phyloP scores from a whole-genome alignment of 1,284 basidiomycete genomes.

The Rhodotorula glutinis region DNA sequence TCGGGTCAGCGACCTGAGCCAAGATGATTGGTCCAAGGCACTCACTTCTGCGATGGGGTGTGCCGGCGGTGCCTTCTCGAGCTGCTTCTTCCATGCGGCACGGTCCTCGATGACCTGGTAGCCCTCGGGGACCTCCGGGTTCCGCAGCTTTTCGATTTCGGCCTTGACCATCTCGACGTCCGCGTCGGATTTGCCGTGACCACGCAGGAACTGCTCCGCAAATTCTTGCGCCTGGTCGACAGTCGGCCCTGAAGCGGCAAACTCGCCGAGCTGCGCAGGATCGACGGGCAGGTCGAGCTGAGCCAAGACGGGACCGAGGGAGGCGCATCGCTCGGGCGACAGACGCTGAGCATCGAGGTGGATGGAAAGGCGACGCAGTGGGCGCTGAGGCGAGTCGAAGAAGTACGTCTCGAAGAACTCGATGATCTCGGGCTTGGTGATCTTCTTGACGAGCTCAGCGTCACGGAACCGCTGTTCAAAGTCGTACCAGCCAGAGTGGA shows the following conservation, averaged over 20 bases:
- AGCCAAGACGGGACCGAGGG: slow-evolving; percentile 65
- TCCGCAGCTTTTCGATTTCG: slow-evolving; percentile 11
- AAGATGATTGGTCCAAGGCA: background rate
- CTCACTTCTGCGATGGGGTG: slow-evolving; percentile 30
- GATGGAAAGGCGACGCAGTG: slow-evolving; percentile 58
- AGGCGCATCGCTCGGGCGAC: slow-evolving; percentile 52
- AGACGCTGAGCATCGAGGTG: slow-evolving; percentile 68
- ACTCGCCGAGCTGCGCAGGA: slow-evolving; percentile 54
- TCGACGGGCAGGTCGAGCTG: slow-evolving; percentile 60
- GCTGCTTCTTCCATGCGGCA: slow-evolving; percentile 15
- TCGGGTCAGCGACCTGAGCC: background rate
- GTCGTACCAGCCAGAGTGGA: slow-evolving; percentile 72
- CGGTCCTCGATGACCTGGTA: slow-evolving; percentile 24
- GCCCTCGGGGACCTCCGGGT: slow-evolving; percentile 9
- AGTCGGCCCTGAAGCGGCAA: slow-evolving; percentile 54
- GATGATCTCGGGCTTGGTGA: slow-evolving; percentile 77
- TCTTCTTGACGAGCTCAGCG: slow-evolving; percentile 59
- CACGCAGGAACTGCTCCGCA: slow-evolving; percentile 58
- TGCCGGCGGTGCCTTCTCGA: slow-evolving; percentile 25
- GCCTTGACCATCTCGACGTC: slow-evolving; percentile 11
- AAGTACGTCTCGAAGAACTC: slow-evolving; percentile 57
- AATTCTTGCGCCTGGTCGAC: slow-evolving; percentile 58
- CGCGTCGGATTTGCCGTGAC: slow-evolving; percentile 43
- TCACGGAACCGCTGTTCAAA: slow-evolving; percentile 69
- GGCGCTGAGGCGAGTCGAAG: slow-evolving; percentile 41